Conservation (phyloP, 495 filamentous ascomycete species). For the Penicillium diatomitis region DNA sequence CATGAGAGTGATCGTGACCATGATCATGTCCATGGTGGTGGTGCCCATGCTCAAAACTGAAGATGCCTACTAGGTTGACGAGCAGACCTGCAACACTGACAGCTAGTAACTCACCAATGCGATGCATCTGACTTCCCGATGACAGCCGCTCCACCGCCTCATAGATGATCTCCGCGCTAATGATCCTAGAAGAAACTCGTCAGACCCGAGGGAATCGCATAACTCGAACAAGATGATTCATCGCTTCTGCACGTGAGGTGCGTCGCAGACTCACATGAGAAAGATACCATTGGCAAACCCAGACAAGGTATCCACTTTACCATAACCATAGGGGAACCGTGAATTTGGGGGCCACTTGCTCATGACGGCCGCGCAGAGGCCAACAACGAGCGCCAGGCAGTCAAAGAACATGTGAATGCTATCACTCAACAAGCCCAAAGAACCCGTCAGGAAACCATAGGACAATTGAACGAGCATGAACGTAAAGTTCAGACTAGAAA, state of each 20-base stretch:
- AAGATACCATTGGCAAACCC: slow-evolving; percentile 97
- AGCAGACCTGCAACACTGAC: slow-evolving; percentile 77
- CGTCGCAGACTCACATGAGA: slow-evolving; percentile 55
- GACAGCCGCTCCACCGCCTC: slow-evolving; percentile 83
- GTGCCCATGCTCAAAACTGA: slow-evolving; percentile 69
- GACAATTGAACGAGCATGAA: slow-evolving; percentile 95
- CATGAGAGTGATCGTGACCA: slow-evolving; percentile 61
- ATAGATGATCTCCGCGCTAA: slow-evolving; percentile 93
- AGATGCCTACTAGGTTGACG: slow-evolving; percentile 88
- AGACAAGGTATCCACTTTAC: slow-evolving; percentile 92
- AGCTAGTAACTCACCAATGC: slow-evolving; percentile 76
- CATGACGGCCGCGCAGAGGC: slow-evolving; percentile 90
- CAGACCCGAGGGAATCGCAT: too few species aligned
- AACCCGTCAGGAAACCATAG: slow-evolving; percentile 88
- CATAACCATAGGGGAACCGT: slow-evolving; percentile 88
- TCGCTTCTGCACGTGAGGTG: not conserved
- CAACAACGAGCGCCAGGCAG: slow-evolving; percentile 84
- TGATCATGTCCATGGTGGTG: slow-evolving; percentile 51
- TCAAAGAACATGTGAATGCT: slow-evolving; percentile 99
- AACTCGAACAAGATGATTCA: not conserved
- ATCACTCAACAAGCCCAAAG: slow-evolving; percentile 87
- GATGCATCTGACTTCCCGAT: slow-evolving; percentile 70
- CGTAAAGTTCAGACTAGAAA: slow-evolving; percentile 69
- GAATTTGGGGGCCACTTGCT: slow-evolving; percentile 91
- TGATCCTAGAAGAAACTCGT: slow-evolving; percentile 52